A percentile compares a stretch with the other conserved stretches of the same genome.
Conservation (phyloP, 441 rosid genomes). For the Breynia disticha region DNA sequence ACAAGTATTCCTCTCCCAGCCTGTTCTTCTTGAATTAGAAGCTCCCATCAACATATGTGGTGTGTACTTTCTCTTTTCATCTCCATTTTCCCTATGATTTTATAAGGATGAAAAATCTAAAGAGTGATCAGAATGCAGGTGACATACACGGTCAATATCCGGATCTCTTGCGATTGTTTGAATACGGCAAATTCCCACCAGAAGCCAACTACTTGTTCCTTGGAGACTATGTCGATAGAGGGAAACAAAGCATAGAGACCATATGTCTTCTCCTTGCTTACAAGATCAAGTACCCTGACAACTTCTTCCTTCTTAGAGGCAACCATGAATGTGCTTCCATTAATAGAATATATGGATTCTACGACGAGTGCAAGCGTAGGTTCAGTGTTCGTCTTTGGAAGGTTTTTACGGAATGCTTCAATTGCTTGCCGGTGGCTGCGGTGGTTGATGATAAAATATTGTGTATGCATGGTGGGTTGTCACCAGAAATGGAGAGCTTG, state of each 20-base stretch:
- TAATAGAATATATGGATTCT: slow-evolving; percentile 76
- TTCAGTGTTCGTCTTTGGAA: slow-evolving; percentile 83
- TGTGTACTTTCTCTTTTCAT: slow-evolving; percentile 6
- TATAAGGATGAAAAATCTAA: background rate
- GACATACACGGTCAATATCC: slow-evolving; percentile 85
- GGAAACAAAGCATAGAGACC: slow-evolving; percentile 82
- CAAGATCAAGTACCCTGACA: slow-evolving; percentile 79
- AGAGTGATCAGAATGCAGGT: slow-evolving; percentile 27
- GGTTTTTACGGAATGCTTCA: slow-evolving; percentile 68
- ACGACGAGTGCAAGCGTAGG: slow-evolving; percentile 77
- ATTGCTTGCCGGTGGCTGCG: slow-evolving; percentile 81
- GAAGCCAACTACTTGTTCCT: slow-evolving; percentile 64
- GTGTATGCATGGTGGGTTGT: slow-evolving; percentile 92
- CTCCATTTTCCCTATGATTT: background rate
- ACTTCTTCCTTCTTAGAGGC: slow-evolving; percentile 76
- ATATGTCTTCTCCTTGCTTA: slow-evolving; percentile 79
- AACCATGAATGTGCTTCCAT: slow-evolving; percentile 90
- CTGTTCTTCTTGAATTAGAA: slow-evolving; percentile 38
- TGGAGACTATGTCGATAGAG: slow-evolving; percentile 87
- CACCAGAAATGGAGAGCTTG: slow-evolving; percentile 61
- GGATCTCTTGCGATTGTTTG: slow-evolving; percentile 70
- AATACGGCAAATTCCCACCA: slow-evolving; percentile 85
- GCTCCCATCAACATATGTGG: slow-evolving; percentile 56
- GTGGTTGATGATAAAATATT: slow-evolving; percentile 70
- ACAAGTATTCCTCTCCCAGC: slow-evolving; percentile 41